Evolutionary conservation across 169 alveolate genomes (phyloP).

Genomic region (Plasmodium chabaudi): DNA sequence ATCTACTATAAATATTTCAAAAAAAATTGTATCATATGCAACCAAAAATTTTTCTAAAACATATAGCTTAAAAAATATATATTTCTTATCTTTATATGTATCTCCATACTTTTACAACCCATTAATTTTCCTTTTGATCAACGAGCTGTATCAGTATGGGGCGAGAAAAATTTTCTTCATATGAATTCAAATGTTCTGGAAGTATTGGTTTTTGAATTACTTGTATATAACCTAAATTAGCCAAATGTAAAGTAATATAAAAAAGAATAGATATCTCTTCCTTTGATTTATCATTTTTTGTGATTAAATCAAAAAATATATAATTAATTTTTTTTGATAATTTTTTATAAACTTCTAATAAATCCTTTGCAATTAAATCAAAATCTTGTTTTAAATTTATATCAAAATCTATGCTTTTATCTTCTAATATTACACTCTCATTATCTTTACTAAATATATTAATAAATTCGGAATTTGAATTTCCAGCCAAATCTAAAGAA

Average conservation of each 20-base stretch:
- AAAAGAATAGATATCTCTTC: constrained; percentile 51
- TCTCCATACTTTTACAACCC: background rate
- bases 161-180: constrained; percentile 51
- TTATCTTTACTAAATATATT: constrained; percentile 57
- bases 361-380: constrained; percentile 64
- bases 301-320: constrained; percentile 61
- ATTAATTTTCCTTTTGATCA: constrained; percentile 4
- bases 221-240: constrained; percentile 61
- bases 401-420: constrained; percentile 13
- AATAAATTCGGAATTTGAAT: constrained; percentile 31
- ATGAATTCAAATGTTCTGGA: constrained; percentile 34
- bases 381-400: constrained; percentile 67
- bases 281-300: constrained; percentile 53
- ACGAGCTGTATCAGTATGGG: constrained; percentile 59
- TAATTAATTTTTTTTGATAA: constrained; percentile 67
- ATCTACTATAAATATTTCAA: no score
- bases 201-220: constrained; percentile 68
- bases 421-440: constrained; percentile 61
- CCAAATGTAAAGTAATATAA: constrained; percentile 72
- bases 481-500: constrained; percentile 25
- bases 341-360: constrained; percentile 56
- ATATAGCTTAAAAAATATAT: no score
- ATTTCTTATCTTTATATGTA: no score
- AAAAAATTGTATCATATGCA: no score
- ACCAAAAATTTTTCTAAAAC: no score